Evolutionary conservation across 176 grass and related monocot genomes (phyloP), one percentile per base, ranked within the genome.

Genomic region (Oryza coarctata): DNA sequence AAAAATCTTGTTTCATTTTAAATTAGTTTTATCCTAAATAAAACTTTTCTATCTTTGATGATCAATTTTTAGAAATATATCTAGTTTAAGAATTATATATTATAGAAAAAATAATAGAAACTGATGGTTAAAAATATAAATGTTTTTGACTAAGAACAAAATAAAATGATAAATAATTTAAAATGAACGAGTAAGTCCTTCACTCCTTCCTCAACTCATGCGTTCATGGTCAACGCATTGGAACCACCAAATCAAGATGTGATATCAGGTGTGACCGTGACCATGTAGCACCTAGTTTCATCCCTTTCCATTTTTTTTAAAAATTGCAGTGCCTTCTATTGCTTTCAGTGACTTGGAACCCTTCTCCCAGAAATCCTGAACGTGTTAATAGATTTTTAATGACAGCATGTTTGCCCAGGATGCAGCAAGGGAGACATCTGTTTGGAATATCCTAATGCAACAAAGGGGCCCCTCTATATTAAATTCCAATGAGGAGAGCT

Each of bases 341-440:
- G 63, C 62, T 79, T 49, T 79, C 76, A 31, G 76, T 67, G 39
- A 79, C 40, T 50, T 79, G 63, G 57, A 50, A 17, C 15, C 36
- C 27, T 31, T 29, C 39, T 11, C 25, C 76, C 76, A n/a, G 62
- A 79, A 79, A 65, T 65, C 62, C 60, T 33, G 76, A 39, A 22
- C 12, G 35, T 7, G 8, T 61, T 63, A 22, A 11, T 43, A 17
- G 32, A 49, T 70, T 70, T 71, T 72, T 8, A 61, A 41, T 62
- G 67, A 41, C 67, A 71, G 22, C 43, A 71, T 71, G 67, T 71
- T 35, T 7, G 33, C 36, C 0, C 47, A 40, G 68, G 14, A 62
- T 20, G 49, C 67, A 58, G 69, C 69, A 71, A 45, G 67, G 79
- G 60, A 17, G 41, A 49, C 52, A 10, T 72, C 50, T 63, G 14